These are phyloP conservation scores for Elsinoe batatas DNA, from an alignment of 2,329 filamentous ascomycete species.

Conservation along the genomic window DNA sequence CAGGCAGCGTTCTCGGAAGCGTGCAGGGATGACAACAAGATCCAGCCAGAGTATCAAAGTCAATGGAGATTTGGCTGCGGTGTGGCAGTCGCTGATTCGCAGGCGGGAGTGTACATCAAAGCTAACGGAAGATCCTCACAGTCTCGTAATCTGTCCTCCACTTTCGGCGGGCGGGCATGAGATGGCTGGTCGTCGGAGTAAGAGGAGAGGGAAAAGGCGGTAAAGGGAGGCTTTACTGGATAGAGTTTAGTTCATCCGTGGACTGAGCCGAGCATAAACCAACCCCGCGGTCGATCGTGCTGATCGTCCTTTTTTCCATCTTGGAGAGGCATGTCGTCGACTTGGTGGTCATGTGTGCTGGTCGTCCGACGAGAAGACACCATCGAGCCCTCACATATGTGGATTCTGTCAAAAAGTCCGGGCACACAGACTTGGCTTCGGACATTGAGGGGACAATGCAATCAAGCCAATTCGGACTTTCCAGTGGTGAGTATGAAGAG, in stretches of 20 bases:
- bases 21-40: constrained; percentile 10
- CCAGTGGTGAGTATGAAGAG: background rate
- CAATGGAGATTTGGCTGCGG: constrained; percentile 8
- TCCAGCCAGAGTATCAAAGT: constrained; percentile 10
- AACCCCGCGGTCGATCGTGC: background rate
- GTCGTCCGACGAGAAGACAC: background rate
- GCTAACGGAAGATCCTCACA: constrained; percentile 7
- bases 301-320: background rate
- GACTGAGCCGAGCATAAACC: background rate
- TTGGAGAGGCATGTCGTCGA: too few species aligned
- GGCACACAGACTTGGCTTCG: background rate
- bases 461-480: constrained; percentile 1
- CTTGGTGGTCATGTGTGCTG: background rate
- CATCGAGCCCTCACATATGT: background rate
- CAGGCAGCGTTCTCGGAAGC: background rate
- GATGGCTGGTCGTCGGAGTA: constrained; percentile 8
- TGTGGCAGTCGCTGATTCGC: constrained; percentile 11
- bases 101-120: constrained; percentile 3
- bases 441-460: constrained; percentile 6
- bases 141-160: constrained; percentile 8
- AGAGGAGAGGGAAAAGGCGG: background rate
- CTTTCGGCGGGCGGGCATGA: constrained; percentile 4
- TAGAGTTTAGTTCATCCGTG: constrained; percentile 1
- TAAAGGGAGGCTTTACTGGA: background rate
- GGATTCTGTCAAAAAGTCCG: background rate